Conservation (phyloP, 257 asterid genomes). For the Nicotiana tabacum region DNA sequence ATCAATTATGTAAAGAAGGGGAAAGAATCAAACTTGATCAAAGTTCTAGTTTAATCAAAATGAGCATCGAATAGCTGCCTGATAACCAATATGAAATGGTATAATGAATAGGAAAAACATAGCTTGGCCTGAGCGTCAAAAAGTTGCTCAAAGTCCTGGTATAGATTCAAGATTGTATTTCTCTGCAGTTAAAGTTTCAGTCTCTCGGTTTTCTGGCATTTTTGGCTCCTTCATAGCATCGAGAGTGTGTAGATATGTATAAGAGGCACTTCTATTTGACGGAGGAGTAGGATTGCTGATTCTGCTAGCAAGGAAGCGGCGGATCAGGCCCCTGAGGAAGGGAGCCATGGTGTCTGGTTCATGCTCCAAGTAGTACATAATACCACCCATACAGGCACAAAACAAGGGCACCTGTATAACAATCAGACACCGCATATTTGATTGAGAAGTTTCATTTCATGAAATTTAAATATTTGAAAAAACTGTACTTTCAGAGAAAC, state of each 20-base stretch:
- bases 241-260: slow-evolving; percentile 65
- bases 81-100: background rate
- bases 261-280: slow-evolving; percentile 61
- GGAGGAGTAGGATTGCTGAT: slow-evolving; percentile 80
- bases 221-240: slow-evolving; percentile 75
- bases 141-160: slow-evolving; percentile 79
- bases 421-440: slow-evolving; percentile 6
- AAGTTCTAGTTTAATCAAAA: background rate
- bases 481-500: background rate
- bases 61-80: background rate
- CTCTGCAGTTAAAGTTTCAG: slow-evolving; percentile 48
- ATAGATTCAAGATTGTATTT: slow-evolving; percentile 94
- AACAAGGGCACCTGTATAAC: slow-evolving; percentile 71
- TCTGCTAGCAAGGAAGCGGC: slow-evolving; percentile 95
- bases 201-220: slow-evolving; percentile 39
- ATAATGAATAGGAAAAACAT: slow-evolving; percentile 11
- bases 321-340: slow-evolving; percentile 80
- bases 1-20: background rate
- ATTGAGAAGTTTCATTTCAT: background rate
- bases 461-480: no score
- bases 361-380: slow-evolving; percentile 94
- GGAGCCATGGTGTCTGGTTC: slow-evolving; percentile 99
- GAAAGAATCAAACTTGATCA: background rate
- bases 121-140: slow-evolving; percentile 11
- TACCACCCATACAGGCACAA: slow-evolving; percentile 96